These are phyloP conservation scores for Croton laevigatus DNA, from an alignment of 441 rosid genomes.

Conservation along the genomic window DNA sequence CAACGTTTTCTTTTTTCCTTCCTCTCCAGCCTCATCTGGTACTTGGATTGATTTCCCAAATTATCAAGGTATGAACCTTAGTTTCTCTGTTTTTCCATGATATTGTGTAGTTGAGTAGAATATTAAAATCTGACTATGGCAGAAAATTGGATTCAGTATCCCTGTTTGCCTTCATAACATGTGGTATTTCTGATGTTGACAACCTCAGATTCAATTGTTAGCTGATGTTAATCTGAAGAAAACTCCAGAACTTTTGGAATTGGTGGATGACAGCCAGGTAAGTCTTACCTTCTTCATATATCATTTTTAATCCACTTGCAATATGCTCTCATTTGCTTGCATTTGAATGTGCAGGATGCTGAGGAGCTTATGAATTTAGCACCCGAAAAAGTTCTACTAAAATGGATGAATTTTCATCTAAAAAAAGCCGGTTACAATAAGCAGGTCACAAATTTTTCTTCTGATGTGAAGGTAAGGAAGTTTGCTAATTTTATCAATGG, in stretches of 20 bases:
- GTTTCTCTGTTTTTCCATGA: conserved; percentile 3
- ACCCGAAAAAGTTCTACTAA: conserved; percentile 92
- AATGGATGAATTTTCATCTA: conserved; percentile 98
- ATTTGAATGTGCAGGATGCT: conserved; percentile 58
- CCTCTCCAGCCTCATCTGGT: conserved; percentile 81
- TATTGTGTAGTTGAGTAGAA: background rate
- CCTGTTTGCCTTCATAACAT: conserved; percentile 20
- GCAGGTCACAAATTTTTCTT: conserved; percentile 87
- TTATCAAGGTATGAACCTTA: conserved; percentile 67
- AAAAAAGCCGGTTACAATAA: conserved; percentile 91
- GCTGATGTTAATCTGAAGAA: conserved; percentile 94
- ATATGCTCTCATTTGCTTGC: background rate
- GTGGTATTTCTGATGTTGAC: conserved; percentile 22
- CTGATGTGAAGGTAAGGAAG: conserved; percentile 86
- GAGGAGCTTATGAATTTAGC: conserved; percentile 92
- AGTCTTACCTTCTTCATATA: conserved; percentile 5
- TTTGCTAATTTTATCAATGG: conserved; percentile 17
- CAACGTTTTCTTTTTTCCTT: conserved; percentile 17
- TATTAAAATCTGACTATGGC: conserved; percentile 5
- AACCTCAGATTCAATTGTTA: conserved; percentile 85
- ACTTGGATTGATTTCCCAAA: conserved; percentile 97
- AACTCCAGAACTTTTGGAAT: conserved; percentile 90
- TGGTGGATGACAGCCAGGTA: conserved; percentile 89
- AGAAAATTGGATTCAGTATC: background rate
- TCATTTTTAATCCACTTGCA: background rate